Conservation (phyloP, 345 rosid species). For the Lepidium didymum region DNA sequence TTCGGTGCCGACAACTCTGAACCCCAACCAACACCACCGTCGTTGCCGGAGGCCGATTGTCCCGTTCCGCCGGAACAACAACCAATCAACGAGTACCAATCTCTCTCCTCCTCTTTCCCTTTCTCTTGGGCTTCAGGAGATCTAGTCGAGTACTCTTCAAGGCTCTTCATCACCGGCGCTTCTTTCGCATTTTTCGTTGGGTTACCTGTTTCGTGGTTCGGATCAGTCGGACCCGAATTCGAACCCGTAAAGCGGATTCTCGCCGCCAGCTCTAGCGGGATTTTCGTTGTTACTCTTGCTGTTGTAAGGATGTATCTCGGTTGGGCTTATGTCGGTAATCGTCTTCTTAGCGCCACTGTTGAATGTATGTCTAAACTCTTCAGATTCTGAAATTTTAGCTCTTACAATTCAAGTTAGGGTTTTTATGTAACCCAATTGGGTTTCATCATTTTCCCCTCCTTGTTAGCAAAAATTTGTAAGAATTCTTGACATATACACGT, state of each 20-base stretch:
- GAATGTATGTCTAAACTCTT: constrained; percentile 42
- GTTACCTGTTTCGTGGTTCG: constrained; percentile 81
- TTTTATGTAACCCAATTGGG: not conserved
- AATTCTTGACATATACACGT: too few relatives aligned
- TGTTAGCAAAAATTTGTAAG: too few relatives aligned
- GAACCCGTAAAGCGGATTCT: constrained; percentile 58
- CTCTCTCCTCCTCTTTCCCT: constrained; percentile 77
- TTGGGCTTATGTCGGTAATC: constrained; percentile 96
- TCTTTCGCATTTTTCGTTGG: constrained; percentile 66
- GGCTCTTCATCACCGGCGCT: constrained; percentile 63
- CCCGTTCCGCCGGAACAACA: constrained; percentile 83
- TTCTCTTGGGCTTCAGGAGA: constrained; percentile 76
- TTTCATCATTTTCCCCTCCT: not conserved
- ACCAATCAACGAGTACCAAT: constrained; percentile 79
- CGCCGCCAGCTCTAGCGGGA: constrained; percentile 64
- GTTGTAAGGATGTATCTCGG: constrained; percentile 93
- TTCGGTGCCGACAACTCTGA: constrained; percentile 47
- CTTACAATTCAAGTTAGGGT: not conserved
- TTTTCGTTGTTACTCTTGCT: constrained; percentile 70
- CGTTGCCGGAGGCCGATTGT: constrained; percentile 61
- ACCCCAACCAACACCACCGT: constrained; percentile 23
- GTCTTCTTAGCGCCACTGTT: constrained; percentile 93
- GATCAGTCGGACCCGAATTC: constrained; percentile 53
- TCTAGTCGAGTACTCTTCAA: constrained; percentile 42
- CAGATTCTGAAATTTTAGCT: not conserved